Conservation (phyloP, 345 rosid genomes). For the Nephelium lappaceum region DNA sequence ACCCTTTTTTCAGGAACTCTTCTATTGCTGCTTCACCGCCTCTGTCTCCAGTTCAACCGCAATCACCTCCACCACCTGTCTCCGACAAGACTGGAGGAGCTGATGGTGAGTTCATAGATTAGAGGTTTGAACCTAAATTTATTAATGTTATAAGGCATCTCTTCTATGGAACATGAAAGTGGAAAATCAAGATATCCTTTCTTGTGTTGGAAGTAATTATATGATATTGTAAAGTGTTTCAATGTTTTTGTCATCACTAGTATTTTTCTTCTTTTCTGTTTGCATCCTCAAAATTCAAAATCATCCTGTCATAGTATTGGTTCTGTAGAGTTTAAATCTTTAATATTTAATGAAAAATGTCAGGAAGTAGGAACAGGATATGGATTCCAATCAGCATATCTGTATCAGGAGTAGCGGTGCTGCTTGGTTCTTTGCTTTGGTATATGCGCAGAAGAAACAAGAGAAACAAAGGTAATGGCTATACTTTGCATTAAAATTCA, state of each 20-base stretch:
- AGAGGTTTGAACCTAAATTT: too few relatives aligned
- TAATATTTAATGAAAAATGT: too few relatives aligned
- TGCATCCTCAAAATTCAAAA: too few relatives aligned
- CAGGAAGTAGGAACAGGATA: not conserved
- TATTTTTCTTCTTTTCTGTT: too few relatives aligned
- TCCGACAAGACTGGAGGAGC: not conserved
- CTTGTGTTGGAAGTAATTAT: too few relatives aligned
- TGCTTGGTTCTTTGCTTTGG: not conserved
- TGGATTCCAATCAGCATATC: conserved; percentile 21
- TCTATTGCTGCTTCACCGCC: not conserved
- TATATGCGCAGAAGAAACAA: conserved; percentile 10
- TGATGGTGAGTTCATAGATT: not conserved
- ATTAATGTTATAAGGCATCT: too few relatives aligned
- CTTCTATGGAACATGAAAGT: not conserved
- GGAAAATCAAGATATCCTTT: too few relatives aligned
- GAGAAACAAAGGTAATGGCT: not conserved
- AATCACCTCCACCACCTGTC: not conserved
- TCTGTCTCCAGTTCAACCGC: not conserved
- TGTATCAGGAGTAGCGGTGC: not conserved
- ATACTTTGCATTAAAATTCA: not conserved
- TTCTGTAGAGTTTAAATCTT: too few relatives aligned
- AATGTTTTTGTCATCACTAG: not conserved
- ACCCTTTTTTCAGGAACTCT: not conserved
- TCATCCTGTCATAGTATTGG: too few relatives aligned
- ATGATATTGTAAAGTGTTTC: not conserved